A percentile compares a stretch with the other conserved stretches of the same genome.
Evolutionary conservation across 441 rosid genomes (phyloP).

Genomic region (Pelargonium australe): DNA sequence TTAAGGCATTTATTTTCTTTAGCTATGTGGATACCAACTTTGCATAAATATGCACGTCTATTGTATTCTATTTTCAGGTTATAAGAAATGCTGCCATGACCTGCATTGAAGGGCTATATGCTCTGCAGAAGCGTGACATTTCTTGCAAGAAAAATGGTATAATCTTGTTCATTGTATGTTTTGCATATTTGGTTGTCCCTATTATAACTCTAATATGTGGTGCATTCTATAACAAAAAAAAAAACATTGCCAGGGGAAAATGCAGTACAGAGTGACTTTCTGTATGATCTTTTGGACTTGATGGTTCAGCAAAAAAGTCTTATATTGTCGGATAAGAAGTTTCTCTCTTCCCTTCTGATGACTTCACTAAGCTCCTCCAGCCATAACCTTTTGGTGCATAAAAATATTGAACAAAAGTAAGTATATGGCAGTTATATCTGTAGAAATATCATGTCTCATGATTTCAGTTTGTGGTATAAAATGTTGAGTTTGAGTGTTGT

Average conservation of each 20-base stretch:
- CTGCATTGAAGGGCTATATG: slow-evolving; percentile 62
- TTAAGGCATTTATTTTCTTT: not conserved
- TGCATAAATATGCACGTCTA: not conserved
- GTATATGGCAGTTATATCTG: not conserved
- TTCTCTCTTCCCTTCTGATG: slow-evolving; percentile 68
- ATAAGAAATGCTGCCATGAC: slow-evolving; percentile 66
- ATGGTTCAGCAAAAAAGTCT: slow-evolving; percentile 74
- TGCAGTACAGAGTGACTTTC: slow-evolving; percentile 62
- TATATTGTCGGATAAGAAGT: slow-evolving; percentile 71
- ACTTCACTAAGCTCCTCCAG: slow-evolving; percentile 63
- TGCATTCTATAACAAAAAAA: slow-evolving; percentile 4
- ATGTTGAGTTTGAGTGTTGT: not conserved
- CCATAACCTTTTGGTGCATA: slow-evolving; percentile 59
- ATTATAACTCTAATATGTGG: not conserved
- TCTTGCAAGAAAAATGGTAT: slow-evolving; percentile 94
- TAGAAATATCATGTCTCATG: not conserved
- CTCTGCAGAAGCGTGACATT: slow-evolving; percentile 42
- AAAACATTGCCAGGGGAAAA: slow-evolving; percentile 54
- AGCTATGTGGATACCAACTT: not conserved
- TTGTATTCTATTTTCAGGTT: slow-evolving; percentile 45
- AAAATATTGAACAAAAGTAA: slow-evolving; percentile 67
- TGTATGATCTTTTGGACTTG: slow-evolving; percentile 65
- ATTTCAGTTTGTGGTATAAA: not conserved
- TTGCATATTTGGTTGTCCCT: slow-evolving; percentile 8
- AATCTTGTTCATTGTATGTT: slow-evolving; percentile 7